Evolutionary conservation across 345 rosid species (phyloP), one percentile per base, ranked within the genome.

Genomic region (Pistacia atlantica): DNA sequence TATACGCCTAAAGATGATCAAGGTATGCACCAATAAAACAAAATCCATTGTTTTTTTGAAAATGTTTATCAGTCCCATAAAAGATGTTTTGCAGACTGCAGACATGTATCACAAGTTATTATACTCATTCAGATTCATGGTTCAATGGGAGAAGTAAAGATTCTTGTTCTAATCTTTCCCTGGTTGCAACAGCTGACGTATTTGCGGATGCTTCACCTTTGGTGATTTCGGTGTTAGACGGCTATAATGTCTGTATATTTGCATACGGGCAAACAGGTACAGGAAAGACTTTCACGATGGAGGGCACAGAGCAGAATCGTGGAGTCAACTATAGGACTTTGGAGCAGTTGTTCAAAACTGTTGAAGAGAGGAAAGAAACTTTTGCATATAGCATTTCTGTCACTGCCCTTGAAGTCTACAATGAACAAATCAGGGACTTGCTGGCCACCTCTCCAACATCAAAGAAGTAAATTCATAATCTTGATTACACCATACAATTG

Each of bases 221-320:
- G 84, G 90, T 82, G 20, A 68, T 80, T 31, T 87, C 85, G 0
- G 88, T 87, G 77, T 65, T 87, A 69, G 90, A 87, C 22, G 90
- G 90, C 45, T 85, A 81, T 84, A 87, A 87, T 69, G 90, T 85
- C 25, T 87, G 87, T 75, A 85, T 87, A 78, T 83, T 87, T 80
- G 90, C 90, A 31, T 85, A 87, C 49, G 89, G 90, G 49, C 90
- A 87, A 75, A 87, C 90, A 17, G 88, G 90, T 25, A 83, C 88
- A 38, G 90, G 90, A 31, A 87, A 87, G 77, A 87, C 90, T 14
- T 87, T 83, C 72, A 85, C 90, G 48, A 87, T 87, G 89, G 90
- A 85, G 78, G 90, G 90, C 4, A 83, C 82, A 45, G 79, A 82
- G 31, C 73, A 80, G 54, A 83, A 83, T 71, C 73, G 88, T 64